Base-by-base conservation (phyloP, 2,329 filamentous ascomycete genomes). In the Lachnellula occidentalis region DNA sequence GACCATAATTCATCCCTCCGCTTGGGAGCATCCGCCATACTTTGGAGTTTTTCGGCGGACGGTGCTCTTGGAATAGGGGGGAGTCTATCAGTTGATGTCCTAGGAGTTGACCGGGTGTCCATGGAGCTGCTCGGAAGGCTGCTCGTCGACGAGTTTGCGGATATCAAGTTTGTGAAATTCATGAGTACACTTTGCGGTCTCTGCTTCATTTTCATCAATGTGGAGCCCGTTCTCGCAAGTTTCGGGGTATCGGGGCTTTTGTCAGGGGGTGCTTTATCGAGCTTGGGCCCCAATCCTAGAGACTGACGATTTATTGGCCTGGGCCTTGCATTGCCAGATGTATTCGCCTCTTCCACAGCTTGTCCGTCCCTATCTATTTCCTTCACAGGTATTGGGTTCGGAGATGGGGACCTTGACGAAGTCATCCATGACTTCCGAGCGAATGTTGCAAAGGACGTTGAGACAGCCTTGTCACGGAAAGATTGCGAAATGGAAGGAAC, bases 1-100 rank as follows among this genome's bases (percentile, higher is more conserved):
- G 77, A 80, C 83, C 84, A 88, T 15, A 89, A 74, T 63, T 88
- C 85, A 66, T 89, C 86, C 61, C 82, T 85, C 69, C 81, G 85
- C 55, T 77, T 78, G n/a, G 74, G 69, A 6, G 58, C 50, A 47
- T 66, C 64, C 5, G 45, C 51, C 34, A 62, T n/a, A 15, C 54
- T 56, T 24, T 61, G 59, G 22, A 68, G 50, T 50, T 64, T 69
- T 45, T 75, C 73, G 6, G 69, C 67, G 7, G 71, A 72, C 39
- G 67, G 57, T 9, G 61, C 59, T 27, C 71, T 72, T 6, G 76
- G 72, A 58, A 79, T 64, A n/a, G 74, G 72, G 12, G 77, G 75
- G 1, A 77, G 66, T 55, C 74, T 73, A 12, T 73, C 74, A 1
- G 71, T 74, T 12, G 75, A 74, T 8, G 76, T 69, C 56, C 72